Conservation (phyloP, 805 yeast species). For the Myxozyma sirexii region DNA sequence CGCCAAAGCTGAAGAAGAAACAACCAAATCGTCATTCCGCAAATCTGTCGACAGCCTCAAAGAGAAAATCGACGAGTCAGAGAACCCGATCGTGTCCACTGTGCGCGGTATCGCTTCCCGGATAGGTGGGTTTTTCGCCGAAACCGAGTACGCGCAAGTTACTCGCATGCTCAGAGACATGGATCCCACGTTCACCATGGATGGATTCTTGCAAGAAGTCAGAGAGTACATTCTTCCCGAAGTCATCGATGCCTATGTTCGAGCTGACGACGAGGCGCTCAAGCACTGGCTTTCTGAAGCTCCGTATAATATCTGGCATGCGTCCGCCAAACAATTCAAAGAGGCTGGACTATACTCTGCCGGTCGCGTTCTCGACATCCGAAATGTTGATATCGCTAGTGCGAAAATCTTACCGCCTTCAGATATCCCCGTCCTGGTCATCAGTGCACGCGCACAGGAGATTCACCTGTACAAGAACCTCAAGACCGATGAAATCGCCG, state of each 20-base stretch:
- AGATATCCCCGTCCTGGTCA: slow-evolving; percentile 88
- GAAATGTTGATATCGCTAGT: slow-evolving; percentile 90
- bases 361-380: slow-evolving; percentile 86
- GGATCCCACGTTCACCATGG: slow-evolving; percentile 85
- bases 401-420: slow-evolving; percentile 88
- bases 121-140: slow-evolving; percentile 86
- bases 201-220: slow-evolving; percentile 75
- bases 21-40: slow-evolving; percentile 70
- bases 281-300: slow-evolving; percentile 96
- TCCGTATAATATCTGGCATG: slow-evolving; percentile 91
- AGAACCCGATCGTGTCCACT: slow-evolving; percentile 82
- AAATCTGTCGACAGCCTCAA: slow-evolving; percentile 61
- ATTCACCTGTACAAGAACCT: slow-evolving; percentile 83
- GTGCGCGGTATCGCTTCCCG: slow-evolving; percentile 79
- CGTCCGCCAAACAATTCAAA: slow-evolving; percentile 86
- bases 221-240: slow-evolving; percentile 95
- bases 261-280: slow-evolving; percentile 81
- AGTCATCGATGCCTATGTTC: slow-evolving; percentile 89
- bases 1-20: slow-evolving; percentile 52
- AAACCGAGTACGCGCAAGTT: slow-evolving; percentile 95
- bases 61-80: slow-evolving; percentile 79
- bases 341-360: slow-evolving; percentile 92
- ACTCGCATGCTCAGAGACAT: slow-evolving; percentile 78
- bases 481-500: slow-evolving; percentile 92
- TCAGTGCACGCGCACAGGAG: slow-evolving; percentile 96